A percentile compares a stretch with the other conserved stretches of the same genome.
Evolutionary conservation across 768 basidiomycete species (phyloP).

Genomic region (Lepiota brunneoincarnata): DNA sequence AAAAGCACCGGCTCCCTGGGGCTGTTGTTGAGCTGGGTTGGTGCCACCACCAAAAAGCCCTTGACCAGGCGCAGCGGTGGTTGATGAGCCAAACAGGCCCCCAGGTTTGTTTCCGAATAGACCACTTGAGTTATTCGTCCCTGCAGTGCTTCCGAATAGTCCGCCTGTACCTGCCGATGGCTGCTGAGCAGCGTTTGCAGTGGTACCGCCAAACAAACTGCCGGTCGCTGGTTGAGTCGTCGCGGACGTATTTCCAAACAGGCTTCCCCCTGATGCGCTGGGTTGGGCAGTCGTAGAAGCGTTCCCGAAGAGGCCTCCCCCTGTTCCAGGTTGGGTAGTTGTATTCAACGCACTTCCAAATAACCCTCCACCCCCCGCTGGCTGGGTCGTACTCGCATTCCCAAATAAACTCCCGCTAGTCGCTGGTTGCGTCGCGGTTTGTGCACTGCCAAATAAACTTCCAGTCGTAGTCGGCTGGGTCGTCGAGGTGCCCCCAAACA

Average conservation of each 20-base stretch:
- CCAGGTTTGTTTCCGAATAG: slow-evolving; percentile 21
- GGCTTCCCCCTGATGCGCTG: background rate
- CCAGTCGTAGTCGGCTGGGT: slow-evolving; percentile 21
- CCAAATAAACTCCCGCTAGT: slow-evolving; percentile 19
- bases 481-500: slow-evolving; percentile 13
- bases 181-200: slow-evolving; percentile 16
- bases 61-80: slow-evolving; percentile 6
- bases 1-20: background rate
- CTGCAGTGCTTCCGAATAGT: slow-evolving; percentile 27
- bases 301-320: slow-evolving; percentile 21
- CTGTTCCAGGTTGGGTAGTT: slow-evolving; percentile 17
- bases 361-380: slow-evolving; percentile 18
- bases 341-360: slow-evolving; percentile 20
- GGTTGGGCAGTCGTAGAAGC: background rate
- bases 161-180: slow-evolving; percentile 18
- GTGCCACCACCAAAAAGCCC: slow-evolving; percentile 22
- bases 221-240: slow-evolving; percentile 8
- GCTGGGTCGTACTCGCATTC: slow-evolving; percentile 9
- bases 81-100: slow-evolving; percentile 25
- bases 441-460: slow-evolving; percentile 26
- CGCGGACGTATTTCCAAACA: slow-evolving; percentile 20
- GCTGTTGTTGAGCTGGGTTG: slow-evolving; percentile 11
- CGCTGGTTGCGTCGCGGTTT: background rate
- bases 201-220: slow-evolving; percentile 12
- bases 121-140: slow-evolving; percentile 1